phyloP scores from a whole-genome alignment of 352 stramenopile species.

The Peronospora farinosa region DNA sequence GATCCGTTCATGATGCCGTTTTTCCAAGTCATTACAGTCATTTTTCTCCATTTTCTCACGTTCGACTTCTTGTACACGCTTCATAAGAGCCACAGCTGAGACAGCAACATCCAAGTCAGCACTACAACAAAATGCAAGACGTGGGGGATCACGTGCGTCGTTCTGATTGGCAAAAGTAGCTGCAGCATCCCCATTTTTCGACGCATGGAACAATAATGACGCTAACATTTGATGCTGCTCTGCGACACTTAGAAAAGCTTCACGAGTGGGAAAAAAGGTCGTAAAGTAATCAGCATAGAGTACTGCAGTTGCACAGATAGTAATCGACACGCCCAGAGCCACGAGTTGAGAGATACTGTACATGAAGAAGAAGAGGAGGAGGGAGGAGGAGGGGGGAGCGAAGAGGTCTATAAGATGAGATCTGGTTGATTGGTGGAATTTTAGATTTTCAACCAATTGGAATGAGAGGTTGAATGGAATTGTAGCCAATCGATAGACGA shows the following conservation, averaged over 20 bases:
- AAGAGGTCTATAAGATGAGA: too few species aligned
- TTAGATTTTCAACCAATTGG: too few species aligned
- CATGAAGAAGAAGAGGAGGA: conserved; percentile 28
- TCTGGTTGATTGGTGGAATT: too few species aligned
- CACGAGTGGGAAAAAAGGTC: conserved; percentile 33
- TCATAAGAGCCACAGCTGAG: conserved; percentile 68
- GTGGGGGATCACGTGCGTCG: conserved; percentile 19
- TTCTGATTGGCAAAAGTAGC: conserved; percentile 1
- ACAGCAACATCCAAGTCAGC: conserved; percentile 77
- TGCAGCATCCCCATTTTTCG: conserved; percentile 17
- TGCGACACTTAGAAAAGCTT: conserved; percentile 27
- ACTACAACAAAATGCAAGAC: conserved; percentile 77
- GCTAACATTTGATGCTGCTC: conserved; percentile 66
- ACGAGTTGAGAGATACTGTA: conserved; percentile 61
- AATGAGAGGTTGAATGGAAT: too few species aligned
- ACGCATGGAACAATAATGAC: conserved; percentile 58
- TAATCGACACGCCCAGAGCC: conserved; percentile 47
- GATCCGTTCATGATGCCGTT: conserved; percentile 72
- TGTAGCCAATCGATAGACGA: too few species aligned
- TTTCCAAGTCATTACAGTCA: conserved; percentile 26
- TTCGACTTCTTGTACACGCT: conserved; percentile 42
- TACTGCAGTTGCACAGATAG: conserved; percentile 40
- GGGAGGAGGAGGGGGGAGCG: too few species aligned
- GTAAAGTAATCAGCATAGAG: conserved; percentile 60
- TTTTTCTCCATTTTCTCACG: conserved; percentile 40